phyloP scores from a whole-genome alignment of 129 eudicot species.

The Centaurea solstitialis region DNA sequence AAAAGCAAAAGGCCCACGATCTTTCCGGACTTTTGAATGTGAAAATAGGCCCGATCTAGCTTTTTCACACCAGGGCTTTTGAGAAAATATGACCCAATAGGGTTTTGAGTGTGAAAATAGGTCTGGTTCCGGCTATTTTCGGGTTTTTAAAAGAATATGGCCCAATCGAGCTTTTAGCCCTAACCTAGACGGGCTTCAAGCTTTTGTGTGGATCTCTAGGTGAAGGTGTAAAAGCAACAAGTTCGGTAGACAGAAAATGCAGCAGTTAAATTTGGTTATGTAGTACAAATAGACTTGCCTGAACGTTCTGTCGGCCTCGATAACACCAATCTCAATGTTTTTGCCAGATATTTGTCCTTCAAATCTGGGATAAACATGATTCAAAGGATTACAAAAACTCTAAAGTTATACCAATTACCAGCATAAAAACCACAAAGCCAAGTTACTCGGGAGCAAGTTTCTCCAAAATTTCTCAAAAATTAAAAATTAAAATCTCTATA shows the following conservation, averaged over 20 bases:
- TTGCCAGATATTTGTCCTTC: slow-evolving; percentile 97
- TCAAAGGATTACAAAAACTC: slow-evolving; percentile 2
- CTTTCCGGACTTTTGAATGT: neutral
- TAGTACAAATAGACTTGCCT: slow-evolving; percentile 40
- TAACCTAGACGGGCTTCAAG: neutral
- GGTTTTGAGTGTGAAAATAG: too few species aligned
- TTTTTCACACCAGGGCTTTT: too few species aligned
- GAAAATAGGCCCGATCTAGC: too few species aligned
- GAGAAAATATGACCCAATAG: too few species aligned
- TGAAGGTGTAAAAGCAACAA: neutral
- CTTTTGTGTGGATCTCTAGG: too few species aligned
- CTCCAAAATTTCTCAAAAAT: neutral
- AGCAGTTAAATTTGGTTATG: neutral
- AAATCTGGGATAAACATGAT: slow-evolving; percentile 50
- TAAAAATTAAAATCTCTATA: too few species aligned
- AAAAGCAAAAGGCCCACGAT: neutral
- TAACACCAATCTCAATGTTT: slow-evolving; percentile 92
- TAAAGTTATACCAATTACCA: neutral
- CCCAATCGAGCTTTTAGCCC: neutral
- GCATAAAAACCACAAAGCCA: neutral
- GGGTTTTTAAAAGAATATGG: neutral
- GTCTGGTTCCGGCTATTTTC: neutral
- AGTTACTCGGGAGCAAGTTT: neutral
- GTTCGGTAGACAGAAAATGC: neutral
- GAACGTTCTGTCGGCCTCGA: slow-evolving; percentile 78